Evolutionary conservation across 371 early-diverging fungal species (phyloP).

Genomic region (Mortierella sp.): DNA sequence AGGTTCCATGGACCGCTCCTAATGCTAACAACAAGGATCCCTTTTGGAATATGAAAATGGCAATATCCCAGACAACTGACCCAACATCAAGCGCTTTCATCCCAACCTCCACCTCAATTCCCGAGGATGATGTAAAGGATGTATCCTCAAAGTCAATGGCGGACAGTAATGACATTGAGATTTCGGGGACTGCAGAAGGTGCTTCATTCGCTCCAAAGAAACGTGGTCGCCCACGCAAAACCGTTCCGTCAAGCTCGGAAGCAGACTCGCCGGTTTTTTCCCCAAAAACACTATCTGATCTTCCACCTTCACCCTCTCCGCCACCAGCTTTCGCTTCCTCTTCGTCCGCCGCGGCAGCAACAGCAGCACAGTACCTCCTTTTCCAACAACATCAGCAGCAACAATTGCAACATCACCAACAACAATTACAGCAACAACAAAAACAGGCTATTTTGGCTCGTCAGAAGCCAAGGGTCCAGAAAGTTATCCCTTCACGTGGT

Average conservation of each 20-base stretch:
- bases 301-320: constrained; percentile 27
- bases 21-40: constrained; percentile 29
- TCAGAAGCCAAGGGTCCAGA: constrained; percentile 61
- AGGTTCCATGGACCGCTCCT: constrained; percentile 25
- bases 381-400: constrained; percentile 47
- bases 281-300: background rate
- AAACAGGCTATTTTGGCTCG: constrained; percentile 53
- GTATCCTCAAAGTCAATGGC: background rate
- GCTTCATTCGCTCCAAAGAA: constrained; percentile 46
- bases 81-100: constrained; percentile 49
- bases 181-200: background rate
- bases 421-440: constrained; percentile 52
- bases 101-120: constrained; percentile 7
- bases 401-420: constrained; percentile 43
- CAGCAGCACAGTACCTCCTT: constrained; percentile 39
- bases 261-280: constrained; percentile 35
- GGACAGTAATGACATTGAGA: background rate
- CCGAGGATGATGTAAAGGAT: constrained; percentile 5
- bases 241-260: constrained; percentile 15
- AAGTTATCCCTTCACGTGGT: constrained; percentile 79
- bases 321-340: constrained; percentile 15
- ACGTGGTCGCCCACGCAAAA: constrained; percentile 54
- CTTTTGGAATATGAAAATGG: constrained; percentile 41
- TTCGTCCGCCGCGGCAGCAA: constrained; percentile 27
- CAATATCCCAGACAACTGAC: constrained; percentile 47